Evolutionary conservation across 129 eudicot species (phyloP).

Genomic region (Centaurea solstitialis): DNA sequence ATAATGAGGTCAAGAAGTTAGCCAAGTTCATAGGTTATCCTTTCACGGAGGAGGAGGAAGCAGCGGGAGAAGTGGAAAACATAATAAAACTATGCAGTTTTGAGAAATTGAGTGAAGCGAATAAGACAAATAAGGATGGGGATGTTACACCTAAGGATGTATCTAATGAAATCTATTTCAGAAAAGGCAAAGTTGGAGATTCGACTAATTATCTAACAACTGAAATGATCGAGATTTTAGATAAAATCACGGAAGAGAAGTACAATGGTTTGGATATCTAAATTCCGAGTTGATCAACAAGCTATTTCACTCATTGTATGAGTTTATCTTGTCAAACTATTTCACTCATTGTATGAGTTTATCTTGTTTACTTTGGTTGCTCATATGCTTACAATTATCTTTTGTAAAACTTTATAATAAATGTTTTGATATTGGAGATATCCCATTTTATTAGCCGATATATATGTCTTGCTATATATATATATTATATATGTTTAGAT

Average conservation of each 20-base stretch:
- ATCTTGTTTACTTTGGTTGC: too few species aligned
- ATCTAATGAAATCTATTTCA: not conserved
- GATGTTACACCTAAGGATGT: not conserved
- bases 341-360: too few species aligned
- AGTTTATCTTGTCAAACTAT: too few species aligned
- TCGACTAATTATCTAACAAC: not conserved
- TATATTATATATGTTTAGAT: too few species aligned
- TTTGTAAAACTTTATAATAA: too few species aligned
- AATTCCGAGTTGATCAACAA: not conserved
- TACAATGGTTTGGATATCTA: not conserved
- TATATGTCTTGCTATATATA: too few species aligned
- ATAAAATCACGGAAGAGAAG: slow-evolving; percentile 1
- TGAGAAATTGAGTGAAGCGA: not conserved
- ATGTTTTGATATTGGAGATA: too few species aligned
- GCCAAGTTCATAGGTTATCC: not conserved
- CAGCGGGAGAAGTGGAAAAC: not conserved
- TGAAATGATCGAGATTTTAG: not conserved
- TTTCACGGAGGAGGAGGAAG: not conserved
- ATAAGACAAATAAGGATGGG: not conserved
- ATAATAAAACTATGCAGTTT: not conserved
- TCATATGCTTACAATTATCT: too few species aligned
- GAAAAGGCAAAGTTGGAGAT: slow-evolving; percentile 7
- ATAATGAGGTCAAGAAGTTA: not conserved
- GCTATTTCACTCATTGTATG: too few species aligned
- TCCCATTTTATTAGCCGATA: too few species aligned